Evolutionary conservation across 23 red algal genomes (phyloP).

Genomic region (Gracilaria domingensis): DNA sequence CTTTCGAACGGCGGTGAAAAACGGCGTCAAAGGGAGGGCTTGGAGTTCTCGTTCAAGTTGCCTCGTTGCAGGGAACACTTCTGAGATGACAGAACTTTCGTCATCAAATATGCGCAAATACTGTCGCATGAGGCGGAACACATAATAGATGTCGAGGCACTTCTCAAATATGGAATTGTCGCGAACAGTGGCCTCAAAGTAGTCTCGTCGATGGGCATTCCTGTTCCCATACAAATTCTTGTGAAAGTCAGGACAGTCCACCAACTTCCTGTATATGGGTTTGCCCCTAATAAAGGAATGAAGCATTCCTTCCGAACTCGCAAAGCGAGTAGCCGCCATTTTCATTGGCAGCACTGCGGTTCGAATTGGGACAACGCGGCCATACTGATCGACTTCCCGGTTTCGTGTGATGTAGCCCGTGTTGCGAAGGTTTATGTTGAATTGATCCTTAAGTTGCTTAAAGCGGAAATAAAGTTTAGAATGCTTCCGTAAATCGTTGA

Average conservation of each 20-base stretch:
- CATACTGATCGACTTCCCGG: not conserved
- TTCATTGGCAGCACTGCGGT: not conserved
- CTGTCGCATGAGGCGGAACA: not conserved
- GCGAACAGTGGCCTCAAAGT: not conserved
- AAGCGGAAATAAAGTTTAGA: not conserved
- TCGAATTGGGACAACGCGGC: not conserved
- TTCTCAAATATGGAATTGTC: not conserved
- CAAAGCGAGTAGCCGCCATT: not conserved
- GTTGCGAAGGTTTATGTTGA: not conserved
- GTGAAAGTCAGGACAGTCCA: not conserved
- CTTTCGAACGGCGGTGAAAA: not conserved
- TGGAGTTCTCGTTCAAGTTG: not conserved
- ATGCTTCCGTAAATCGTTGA: not conserved
- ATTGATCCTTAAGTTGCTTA: not conserved
- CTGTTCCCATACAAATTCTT: not conserved
- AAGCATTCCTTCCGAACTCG: not conserved
- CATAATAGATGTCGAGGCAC: not conserved
- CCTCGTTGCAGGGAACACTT: not conserved
- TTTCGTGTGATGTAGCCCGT: not conserved
- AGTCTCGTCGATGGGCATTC: not conserved
- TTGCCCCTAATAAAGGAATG: not conserved
- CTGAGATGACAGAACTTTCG: not conserved
- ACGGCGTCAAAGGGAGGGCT: not conserved
- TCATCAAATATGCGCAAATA: not conserved
- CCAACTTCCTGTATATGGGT: not conserved